Base-by-base conservation (phyloP, 495 filamentous ascomycete species). In the Penicillium arizonense region DNA sequence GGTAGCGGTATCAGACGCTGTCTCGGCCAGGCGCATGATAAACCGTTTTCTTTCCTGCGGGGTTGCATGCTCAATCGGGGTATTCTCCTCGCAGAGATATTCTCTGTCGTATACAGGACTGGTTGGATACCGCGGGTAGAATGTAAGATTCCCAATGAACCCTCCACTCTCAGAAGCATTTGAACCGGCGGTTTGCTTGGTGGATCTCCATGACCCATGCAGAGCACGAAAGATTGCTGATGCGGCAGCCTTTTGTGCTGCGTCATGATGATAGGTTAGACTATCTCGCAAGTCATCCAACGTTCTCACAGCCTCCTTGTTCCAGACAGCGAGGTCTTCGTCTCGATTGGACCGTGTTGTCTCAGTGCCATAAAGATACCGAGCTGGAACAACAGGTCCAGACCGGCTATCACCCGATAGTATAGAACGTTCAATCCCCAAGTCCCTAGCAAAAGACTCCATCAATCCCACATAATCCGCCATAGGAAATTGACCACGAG, bases 381-480 rank as follows among this genome's bases (percentile, higher is more conserved):
- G 63, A 46, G 66, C 64, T 33, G 74, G 74, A 4, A 74, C 38
- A 7, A 67, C 69, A 9, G 74, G 73, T 1, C 71, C 71, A 13
- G 42, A 34, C 33, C 56, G 47, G 21, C 43, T 47, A 0, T 50
- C 47, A 7, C 16, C 44, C 23, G 35, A 18, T 21, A 68, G 39
- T 7, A 24, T 14, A 4, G 44, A 43, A 5, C 68, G 67, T 12
- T 24, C 13, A 5, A 72, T 72, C 0, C 65, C 74, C 12, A 91
- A 55, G 2, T 81, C 78, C 7, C 63, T 50, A 6, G 86, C 75
- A 51, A 90, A 83, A 5, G 82, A 79, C 58, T 92, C 86, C 81
- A 95, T 86, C 3, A 91, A 67, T 43, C 84, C 90, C 13, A 87
- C 66, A 64, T 93, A 93, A 65, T 95, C 91, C 18, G 82, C 83